Evolutionary conservation across 208 protist species (phyloP).

Genomic region (Trypanosomatidae sp.): DNA sequence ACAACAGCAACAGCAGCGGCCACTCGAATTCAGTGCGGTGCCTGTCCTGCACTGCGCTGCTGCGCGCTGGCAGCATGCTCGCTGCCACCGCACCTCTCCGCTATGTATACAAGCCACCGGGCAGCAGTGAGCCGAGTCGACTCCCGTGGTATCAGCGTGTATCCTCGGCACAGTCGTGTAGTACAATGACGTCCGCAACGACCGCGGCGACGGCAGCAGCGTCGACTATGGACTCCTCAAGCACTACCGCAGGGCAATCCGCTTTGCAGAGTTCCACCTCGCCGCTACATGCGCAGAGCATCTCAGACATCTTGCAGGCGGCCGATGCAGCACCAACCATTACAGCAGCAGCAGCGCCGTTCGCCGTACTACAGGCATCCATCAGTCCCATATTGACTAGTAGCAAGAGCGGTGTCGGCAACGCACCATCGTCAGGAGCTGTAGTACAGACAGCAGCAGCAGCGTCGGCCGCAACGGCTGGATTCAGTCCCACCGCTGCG

Average conservation of each 20-base stretch:
- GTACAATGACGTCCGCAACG: neutral
- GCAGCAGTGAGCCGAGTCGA: slow-evolving; percentile 35
- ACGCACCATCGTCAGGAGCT: neutral
- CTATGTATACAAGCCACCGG: slow-evolving; percentile 64
- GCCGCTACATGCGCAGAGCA: slow-evolving; percentile 14
- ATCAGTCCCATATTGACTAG: slow-evolving; percentile 1
- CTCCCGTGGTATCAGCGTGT: slow-evolving; percentile 58
- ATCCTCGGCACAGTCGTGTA: neutral
- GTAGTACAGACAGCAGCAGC: neutral
- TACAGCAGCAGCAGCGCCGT: neutral
- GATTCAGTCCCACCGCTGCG: neutral
- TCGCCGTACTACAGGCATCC: neutral
- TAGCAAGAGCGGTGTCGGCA: slow-evolving; percentile 5
- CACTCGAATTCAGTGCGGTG: neutral
- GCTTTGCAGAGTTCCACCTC: neutral
- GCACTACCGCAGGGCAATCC: neutral
- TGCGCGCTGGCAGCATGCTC: slow-evolving; percentile 3
- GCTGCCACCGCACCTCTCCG: neutral
- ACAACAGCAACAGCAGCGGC: neutral
- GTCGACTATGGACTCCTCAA: neutral
- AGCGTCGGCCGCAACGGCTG: neutral
- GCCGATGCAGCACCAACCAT: neutral
- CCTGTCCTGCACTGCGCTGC: neutral
- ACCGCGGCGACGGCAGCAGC: neutral
- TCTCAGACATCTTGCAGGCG: slow-evolving; percentile 15